Evolutionary conservation across 2,329 filamentous ascomycete genomes (phyloP), one percentile per base, ranked within the genome.

Genomic region (Grosmannia clavigera): DNA sequence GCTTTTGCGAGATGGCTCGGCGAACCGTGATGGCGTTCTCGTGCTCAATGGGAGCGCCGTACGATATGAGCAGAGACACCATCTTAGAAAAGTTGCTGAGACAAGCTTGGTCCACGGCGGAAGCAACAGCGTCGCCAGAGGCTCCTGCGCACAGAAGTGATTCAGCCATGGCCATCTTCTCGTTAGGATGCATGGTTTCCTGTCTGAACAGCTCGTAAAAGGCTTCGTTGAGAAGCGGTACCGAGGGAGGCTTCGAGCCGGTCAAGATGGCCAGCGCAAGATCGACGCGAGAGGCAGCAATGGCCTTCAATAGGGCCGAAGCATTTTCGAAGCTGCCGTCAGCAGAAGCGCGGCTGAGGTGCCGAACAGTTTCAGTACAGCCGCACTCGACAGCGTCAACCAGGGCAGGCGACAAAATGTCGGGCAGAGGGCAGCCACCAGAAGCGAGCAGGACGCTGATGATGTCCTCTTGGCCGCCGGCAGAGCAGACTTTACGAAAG

Each of bases 111-210:
- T 78, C 69, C 0, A 84, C 70, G 0, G 77, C 79, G 35, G 71
- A 69, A 0, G 79, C 74, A 0, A 81, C 69, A 1, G 73, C 70
- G 16, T 80, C 76, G 1, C 82, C 82, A 14, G 74, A 71, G 1
- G 81, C 81, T 0, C 82, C 82, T 1, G 79, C 81, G 58, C 81
- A 83, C 1, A 86, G 72, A 1, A 86, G 66, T 3, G 82, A 70
- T 66, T 85, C 81, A 0, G 78, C 73, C 62, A 85, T 70, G 2
- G 74, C 74, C 51, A 80, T 69, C 65, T 80, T 82, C 38, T 78
- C 75, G 35, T 75, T 73, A 0, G 77, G 75, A 6, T 73, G 74
- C 22, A 81, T 72, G 2, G 75, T 74, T 2, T 74, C 67, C 56
- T 78, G 75, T 1, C 73, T 67, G 61, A 80, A 74, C 1, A 83